These are phyloP conservation scores for Scheffersomyces lignicola DNA, from an alignment of 1,139 yeast genomes.

Conservation along the genomic window DNA sequence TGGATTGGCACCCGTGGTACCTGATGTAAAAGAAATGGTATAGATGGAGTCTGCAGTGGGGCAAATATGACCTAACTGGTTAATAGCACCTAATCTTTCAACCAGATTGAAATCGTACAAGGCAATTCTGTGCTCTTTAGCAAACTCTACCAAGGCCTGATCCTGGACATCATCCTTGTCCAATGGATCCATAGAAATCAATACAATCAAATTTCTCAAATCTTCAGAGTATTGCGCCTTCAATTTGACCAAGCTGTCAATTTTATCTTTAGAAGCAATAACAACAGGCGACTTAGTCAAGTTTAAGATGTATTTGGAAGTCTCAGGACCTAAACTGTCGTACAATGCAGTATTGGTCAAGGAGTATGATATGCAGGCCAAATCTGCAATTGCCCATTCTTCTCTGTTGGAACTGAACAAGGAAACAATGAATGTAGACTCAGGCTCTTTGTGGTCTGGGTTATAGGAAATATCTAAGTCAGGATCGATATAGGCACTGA, in stretches of 20 bases:
- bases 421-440: slow-evolving; percentile 32
- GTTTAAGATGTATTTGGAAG: slow-evolving; percentile 34
- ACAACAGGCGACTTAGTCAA: slow-evolving; percentile 37
- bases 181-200: slow-evolving; percentile 44
- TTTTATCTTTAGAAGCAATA: slow-evolving; percentile 35
- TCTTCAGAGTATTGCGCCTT: slow-evolving; percentile 22
- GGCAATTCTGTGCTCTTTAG: slow-evolving; percentile 24
- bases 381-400: slow-evolving; percentile 42
- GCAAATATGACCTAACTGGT: slow-evolving; percentile 44
- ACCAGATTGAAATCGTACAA: slow-evolving; percentile 54
- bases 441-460: slow-evolving; percentile 16
- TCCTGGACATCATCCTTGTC: slow-evolving; percentile 14
- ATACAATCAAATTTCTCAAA: slow-evolving; percentile 30
- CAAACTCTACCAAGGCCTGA: slow-evolving; percentile 16
- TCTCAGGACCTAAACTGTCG: slow-evolving; percentile 40
- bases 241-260: slow-evolving; percentile 26
- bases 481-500: slow-evolving; percentile 25
- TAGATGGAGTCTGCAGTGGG: slow-evolving; percentile 56
- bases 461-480: slow-evolving; percentile 25
- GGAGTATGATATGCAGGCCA: slow-evolving; percentile 37
- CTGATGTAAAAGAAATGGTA: slow-evolving; percentile 77
- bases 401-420: slow-evolving; percentile 36
- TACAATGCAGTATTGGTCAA: slow-evolving; percentile 41
- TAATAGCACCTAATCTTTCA: slow-evolving; percentile 51
- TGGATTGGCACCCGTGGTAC: slow-evolving; percentile 69